Conservation (phyloP, 148 eudicot species). For the Camellia sinensis region DNA sequence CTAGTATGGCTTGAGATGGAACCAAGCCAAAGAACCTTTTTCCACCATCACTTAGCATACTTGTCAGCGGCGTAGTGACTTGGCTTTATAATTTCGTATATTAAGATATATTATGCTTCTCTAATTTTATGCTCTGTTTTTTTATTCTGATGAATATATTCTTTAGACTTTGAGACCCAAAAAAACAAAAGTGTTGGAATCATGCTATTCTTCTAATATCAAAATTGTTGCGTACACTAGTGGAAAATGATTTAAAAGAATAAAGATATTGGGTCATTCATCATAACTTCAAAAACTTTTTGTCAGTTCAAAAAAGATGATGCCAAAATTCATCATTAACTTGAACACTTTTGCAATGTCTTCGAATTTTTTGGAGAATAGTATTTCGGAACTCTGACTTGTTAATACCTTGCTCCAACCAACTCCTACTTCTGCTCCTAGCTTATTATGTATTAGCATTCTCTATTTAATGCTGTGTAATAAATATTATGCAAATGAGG, state of each 20-base stretch:
- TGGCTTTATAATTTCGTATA: neutral
- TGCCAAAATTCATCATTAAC: neutral
- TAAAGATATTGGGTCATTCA: neutral
- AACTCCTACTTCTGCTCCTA: neutral
- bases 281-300: neutral
- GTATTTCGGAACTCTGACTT: neutral
- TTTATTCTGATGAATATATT: neutral
- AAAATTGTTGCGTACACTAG: no score
- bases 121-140: neutral
- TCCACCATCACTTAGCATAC: neutral
- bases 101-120: neutral
- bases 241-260: neutral
- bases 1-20: neutral
- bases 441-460: neutral
- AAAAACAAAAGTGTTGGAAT: neutral
- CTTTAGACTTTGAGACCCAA: neutral
- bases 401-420: neutral
- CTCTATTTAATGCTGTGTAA: neutral
- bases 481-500: neutral
- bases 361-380: neutral
- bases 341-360: neutral
- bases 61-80: neutral
- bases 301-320: neutral
- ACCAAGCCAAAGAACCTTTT: constrained; percentile 2
- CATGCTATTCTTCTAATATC: neutral